Conservation (phyloP, 257 asterid species). For the Plantago ovata region DNA sequence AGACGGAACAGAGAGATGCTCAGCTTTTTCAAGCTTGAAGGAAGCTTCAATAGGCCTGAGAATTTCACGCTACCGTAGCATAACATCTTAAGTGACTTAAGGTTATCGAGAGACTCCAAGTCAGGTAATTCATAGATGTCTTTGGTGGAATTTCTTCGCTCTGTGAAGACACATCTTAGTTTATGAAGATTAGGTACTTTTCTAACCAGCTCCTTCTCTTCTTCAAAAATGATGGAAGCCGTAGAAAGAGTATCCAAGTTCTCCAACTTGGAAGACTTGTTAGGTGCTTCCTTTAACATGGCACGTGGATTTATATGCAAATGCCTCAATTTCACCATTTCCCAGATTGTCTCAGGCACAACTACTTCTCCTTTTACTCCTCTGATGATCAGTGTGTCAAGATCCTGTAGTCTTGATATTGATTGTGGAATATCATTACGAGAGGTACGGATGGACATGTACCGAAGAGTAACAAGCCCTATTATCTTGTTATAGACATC, state of each 20-base stretch:
- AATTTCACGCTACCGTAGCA: not conserved
- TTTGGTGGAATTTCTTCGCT: too few relatives aligned
- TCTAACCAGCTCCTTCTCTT: not conserved
- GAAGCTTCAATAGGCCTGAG: not conserved
- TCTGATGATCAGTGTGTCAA: not conserved
- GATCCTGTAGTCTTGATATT: not conserved
- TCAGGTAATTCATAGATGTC: not conserved
- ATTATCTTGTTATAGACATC: not conserved
- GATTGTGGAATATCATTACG: not conserved
- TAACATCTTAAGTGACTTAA: not conserved
- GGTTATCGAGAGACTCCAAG: constrained; percentile 6
- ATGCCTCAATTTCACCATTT: constrained; percentile 3
- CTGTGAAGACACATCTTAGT: not conserved
- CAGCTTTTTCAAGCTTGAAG: not conserved
- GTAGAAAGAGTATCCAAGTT: not conserved
- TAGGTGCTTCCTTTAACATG: not conserved
- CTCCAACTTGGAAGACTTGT: not conserved
- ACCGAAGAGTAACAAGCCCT: not conserved
- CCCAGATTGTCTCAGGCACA: not conserved
- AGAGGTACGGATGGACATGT: not conserved
- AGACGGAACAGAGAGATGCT: not conserved
- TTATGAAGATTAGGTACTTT: not conserved
- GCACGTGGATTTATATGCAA: not conserved
- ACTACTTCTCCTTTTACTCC: not conserved
- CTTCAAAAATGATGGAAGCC: not conserved